Evolutionary conservation across 2,329 filamentous ascomycete species (phyloP).

Genomic region (Mycosphaerella sp.): DNA sequence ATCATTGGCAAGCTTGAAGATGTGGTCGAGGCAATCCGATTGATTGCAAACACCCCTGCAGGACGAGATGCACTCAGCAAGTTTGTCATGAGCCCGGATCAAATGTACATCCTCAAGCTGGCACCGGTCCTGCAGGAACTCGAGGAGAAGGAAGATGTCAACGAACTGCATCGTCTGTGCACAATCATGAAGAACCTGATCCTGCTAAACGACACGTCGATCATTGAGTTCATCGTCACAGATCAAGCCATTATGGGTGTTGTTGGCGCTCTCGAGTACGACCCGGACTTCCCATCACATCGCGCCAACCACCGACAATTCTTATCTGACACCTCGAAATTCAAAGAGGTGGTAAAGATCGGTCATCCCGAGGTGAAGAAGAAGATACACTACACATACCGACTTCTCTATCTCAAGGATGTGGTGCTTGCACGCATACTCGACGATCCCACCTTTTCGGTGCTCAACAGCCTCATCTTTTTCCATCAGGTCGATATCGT

Average conservation of each 20-base stretch:
- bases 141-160: slow-evolving; percentile 81
- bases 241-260: slow-evolving; percentile 86
- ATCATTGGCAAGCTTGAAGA: slow-evolving; percentile 77
- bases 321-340: slow-evolving; percentile 78
- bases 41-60: slow-evolving; percentile 63
- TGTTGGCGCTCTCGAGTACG: slow-evolving; percentile 93
- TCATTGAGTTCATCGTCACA: slow-evolving; percentile 89
- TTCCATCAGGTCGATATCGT: slow-evolving; percentile 99
- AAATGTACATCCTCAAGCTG: slow-evolving; percentile 70
- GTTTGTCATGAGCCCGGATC: slow-evolving; percentile 71
- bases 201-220: slow-evolving; percentile 84
- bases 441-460: slow-evolving; percentile 95
- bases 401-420: slow-evolving; percentile 93
- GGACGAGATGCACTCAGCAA: slow-evolving; percentile 84
- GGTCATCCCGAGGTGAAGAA: slow-evolving; percentile 71
- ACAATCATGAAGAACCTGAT: slow-evolving; percentile 98
- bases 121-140: slow-evolving; percentile 80
- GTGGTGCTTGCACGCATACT: slow-evolving; percentile 95
- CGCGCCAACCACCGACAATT: slow-evolving; percentile 97
- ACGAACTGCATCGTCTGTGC: slow-evolving; percentile 84
- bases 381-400: slow-evolving; percentile 96
- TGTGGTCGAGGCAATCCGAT: slow-evolving; percentile 76
- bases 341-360: slow-evolving; percentile 93
- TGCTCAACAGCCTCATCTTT: slow-evolving; percentile 96
- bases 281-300: slow-evolving; percentile 94